Base-by-base conservation (phyloP, 768 basidiomycete genomes). In the Cyclocybe aegerita region DNA sequence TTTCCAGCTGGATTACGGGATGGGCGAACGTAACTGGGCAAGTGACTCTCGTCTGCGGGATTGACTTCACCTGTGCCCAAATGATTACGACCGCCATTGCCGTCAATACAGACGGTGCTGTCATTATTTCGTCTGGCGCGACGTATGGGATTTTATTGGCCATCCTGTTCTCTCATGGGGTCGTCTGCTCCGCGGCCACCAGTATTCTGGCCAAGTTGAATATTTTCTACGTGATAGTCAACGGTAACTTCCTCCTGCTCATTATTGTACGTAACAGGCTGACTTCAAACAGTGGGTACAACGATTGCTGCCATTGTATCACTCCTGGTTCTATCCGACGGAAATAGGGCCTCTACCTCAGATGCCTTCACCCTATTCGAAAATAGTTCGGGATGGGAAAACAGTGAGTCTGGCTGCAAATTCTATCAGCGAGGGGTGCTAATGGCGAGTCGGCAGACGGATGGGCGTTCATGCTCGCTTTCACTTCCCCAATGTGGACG, bases 401-500 rank as follows among this genome's bases (percentile, higher is more conserved):
- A 79, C 51, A 71, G 86, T 87, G 60, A 56, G 78, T 63, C 46
- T 10, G 39, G 2, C 30, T 17, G 3, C 29, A 15, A 4, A 45
- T 40, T 16, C 33, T 34, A 4, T 43, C 40, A 36, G 9, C 23
- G 46, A 33, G 14, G 0, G 17, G 44, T 36, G 11, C 17, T 16
- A 48, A 11, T 50, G 33, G 6, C 62, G 41, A 14, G n/a, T 12
- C 23, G 30, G n/a, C 57, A 88, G 86, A 76, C 65, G 83, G 81
- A 10, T 88, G 86, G 86, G 84, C 86, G 1, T 88, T 88, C 63
- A 70, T 88, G 54, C 62, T 88, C 39, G 75, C 87, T 0, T 88
- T 89, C 60, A 86, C 85, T 0, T 73, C 87, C 1, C 83, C 86
- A 0, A 88, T 88, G 87, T 88, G 86, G 86, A 87, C 85, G 3